Base-by-base conservation (phyloP, 2,329 filamentous ascomycete genomes). In the Apiospora marii region DNA sequence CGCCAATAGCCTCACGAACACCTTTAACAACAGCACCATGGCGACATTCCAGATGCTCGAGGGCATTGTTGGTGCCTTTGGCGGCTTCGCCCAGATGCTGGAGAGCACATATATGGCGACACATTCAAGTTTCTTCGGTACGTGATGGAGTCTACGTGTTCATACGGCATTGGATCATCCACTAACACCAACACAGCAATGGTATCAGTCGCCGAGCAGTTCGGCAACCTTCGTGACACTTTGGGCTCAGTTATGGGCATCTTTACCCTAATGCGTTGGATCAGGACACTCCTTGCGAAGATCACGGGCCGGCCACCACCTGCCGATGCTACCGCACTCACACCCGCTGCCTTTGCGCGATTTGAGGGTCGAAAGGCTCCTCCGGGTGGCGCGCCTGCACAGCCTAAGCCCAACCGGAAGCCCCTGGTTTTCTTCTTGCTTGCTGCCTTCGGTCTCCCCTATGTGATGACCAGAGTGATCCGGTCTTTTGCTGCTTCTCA, bases 21-120 rank as follows among this genome's bases (percentile, higher is more conserved):
- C 94, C 70, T 98, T 98, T 87, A 94, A 92, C 81, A 95, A 97
- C 83, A 96, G 93, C 85, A 99, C 97, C 0, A 94, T 96, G 78
- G 94, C 96, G 14, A 99, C 96, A 0, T 99, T 99, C 81, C 96
- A 98, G 86, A 94, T 99, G 88, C 94, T 99, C 70, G 96, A 99
- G 85, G 96, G 95, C 77, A 93, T 99, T 72, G 96, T 99, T 19
- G 94, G 94, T 34, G 95, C 96, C 2, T 99, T 99, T 86, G 95
- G 95, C 27, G 96, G 97, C 0, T 98, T 99, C 81, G 94, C 97
- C 16, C 96, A 99, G 86, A 99, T 99, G 96, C 88, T 99, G 41
- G 96, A 99, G 85, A 98, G 96, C 86, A 98, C 96, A 14, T 99
- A 98, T 79, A 99, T 99, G 97, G 96, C 97, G 43, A 99, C 96